Evolutionary conservation across 176 grass and related monocot genomes (phyloP), one percentile per base, ranked within the genome.

Genomic region (Aegilops longissima): DNA sequence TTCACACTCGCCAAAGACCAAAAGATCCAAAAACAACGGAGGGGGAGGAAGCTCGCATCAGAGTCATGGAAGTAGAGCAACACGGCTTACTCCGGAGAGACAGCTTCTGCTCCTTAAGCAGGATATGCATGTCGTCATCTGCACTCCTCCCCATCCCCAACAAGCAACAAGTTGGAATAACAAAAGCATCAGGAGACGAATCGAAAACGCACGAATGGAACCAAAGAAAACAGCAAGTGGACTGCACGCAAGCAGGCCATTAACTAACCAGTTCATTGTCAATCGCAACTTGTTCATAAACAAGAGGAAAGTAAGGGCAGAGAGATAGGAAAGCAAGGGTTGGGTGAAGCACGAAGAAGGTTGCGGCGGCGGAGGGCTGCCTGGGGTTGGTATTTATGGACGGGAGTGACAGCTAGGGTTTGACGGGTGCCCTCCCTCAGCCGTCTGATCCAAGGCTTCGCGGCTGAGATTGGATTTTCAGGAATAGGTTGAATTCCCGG

Each of bases 61-160:
- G 94, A 93, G 86, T 91, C 89, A 91, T 89, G 91, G 89, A 93
- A 93, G 87, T 90, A 23, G 62, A 81, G 86, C 83, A 87, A 92
- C 90, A 95, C 21, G 23, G 13, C 77, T 80, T 42, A 8, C 59
- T 42, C 40, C 59, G 59, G 1, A 6, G 40, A 81, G 84, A 47
- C 18, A 81, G 83, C 90, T 90, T 86, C 82, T 89, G 80, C 66
- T 89, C 70, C 70, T 20, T 72, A 64, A 35, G 73, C 56, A 85
- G 85, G 81, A 83, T 56, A 79, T 58, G 59, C 3, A 76, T 62
- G 76, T 90, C 93, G 77, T 90, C 93, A 90, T 86, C 14, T 73
- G 77, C 77, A n/a, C n/a, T 35, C 52, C 44, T 11, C 11, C 30
- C 40, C 4, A 27, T 25, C 4, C 9, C 23, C 20, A 49, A 24